These are phyloP conservation scores for Trichocladium uniseriatum DNA, from an alignment of 495 filamentous ascomycete genomes.

Conservation along the genomic window DNA sequence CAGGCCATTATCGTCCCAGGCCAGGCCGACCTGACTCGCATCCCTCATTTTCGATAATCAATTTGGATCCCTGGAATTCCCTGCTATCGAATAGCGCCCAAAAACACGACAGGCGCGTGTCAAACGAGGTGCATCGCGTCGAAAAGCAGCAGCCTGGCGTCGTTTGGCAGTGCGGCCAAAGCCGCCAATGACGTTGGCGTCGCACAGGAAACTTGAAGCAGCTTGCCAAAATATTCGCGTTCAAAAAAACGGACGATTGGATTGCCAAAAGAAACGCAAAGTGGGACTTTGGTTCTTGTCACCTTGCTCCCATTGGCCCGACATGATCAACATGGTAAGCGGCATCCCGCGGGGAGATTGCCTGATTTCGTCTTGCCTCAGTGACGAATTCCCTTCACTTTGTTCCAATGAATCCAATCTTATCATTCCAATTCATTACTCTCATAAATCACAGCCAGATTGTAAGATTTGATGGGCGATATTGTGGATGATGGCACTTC, in stretches of 20 bases:
- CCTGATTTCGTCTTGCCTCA: too few relatives aligned
- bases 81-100: background rate
- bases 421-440: too few relatives aligned
- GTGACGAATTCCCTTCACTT: too few relatives aligned
- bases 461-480: too few relatives aligned
- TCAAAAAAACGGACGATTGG: conserved; percentile 1
- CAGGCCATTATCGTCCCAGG: conserved; percentile 21
- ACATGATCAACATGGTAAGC: background rate
- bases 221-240: background rate
- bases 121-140: background rate
- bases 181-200: conserved; percentile 2
- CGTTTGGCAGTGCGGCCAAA: background rate
- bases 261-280: background rate
- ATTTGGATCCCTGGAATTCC: too few relatives aligned
- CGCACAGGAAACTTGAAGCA: background rate
- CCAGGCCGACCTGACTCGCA: conserved; percentile 20
- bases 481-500: too few relatives aligned
- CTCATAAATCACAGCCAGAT: too few relatives aligned
- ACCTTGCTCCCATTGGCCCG: background rate
- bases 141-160: background rate
- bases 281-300: background rate
- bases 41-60: too few relatives aligned
- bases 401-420: too few relatives aligned
- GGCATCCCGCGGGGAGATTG: background rate
- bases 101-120: background rate